A percentile compares a stretch with the other conserved stretches of the same genome.
Conservation (phyloP, 352 stramenopile species). For the Pythium myriotylum region DNA sequence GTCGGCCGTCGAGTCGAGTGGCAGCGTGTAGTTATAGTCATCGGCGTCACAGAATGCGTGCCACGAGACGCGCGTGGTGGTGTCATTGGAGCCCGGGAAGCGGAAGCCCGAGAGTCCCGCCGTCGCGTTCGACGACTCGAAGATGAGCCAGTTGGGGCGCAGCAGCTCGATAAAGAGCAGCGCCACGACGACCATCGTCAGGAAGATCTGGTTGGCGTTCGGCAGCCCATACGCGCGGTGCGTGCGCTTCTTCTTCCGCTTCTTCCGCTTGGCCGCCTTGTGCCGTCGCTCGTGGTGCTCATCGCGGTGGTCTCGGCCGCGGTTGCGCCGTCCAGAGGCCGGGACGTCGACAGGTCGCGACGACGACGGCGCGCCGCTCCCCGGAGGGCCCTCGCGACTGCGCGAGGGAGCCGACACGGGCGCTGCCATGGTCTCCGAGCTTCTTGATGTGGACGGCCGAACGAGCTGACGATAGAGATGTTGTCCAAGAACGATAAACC, state of each 20-base stretch:
- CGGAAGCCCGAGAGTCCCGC: conserved; percentile 63
- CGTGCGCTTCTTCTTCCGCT: conserved; percentile 7
- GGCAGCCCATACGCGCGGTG: conserved; percentile 77
- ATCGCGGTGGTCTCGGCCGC: too few species aligned
- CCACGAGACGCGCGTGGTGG: conserved; percentile 54
- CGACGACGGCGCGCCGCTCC: too few species aligned
- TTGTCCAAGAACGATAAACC: not conserved
- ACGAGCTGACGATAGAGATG: not conserved
- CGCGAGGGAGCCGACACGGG: too few species aligned
- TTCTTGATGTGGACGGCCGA: not conserved
- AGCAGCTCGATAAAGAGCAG: conserved; percentile 70
- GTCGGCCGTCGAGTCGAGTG: conserved; percentile 19
- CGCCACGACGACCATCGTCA: conserved; percentile 51
- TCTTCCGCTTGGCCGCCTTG: not conserved
- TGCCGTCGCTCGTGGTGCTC: not conserved
- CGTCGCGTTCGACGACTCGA: conserved; percentile 39
- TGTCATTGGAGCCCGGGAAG: conserved; percentile 34
- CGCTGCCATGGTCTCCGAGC: too few species aligned
- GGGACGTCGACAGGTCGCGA: too few species aligned
- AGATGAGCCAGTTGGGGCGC: conserved; percentile 63
- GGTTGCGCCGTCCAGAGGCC: too few species aligned
- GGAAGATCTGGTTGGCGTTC: conserved; percentile 86
- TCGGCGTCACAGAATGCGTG: conserved; percentile 46
- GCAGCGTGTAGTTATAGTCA: conserved; percentile 31
- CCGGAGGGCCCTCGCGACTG: too few species aligned